A percentile compares a stretch with the other conserved stretches of the same genome.
Conservation (phyloP, 257 asterid species). For the Buddleja alternifolia region DNA sequence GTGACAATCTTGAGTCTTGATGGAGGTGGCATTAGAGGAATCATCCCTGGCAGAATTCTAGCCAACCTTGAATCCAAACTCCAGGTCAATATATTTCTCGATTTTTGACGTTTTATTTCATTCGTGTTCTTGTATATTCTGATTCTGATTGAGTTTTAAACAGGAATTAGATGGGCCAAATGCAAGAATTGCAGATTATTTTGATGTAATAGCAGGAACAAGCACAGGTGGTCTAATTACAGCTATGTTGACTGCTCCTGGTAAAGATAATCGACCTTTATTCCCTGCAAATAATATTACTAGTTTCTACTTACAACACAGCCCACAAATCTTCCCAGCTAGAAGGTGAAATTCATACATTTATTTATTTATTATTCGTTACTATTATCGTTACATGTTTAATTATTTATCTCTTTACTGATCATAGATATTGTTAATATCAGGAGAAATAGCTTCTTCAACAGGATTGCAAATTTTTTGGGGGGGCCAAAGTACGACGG, state of each 20-base stretch:
- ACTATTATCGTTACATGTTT: too few relatives aligned
- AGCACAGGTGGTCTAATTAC: conserved; percentile 77
- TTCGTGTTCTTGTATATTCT: too few relatives aligned
- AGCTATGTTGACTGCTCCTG: conserved; percentile 73
- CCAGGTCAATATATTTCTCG: conserved; percentile 38
- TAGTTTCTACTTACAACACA: conserved; percentile 57
- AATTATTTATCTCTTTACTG: too few relatives aligned
- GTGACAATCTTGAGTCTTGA: conserved; percentile 60
- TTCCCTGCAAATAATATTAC: conserved; percentile 58
- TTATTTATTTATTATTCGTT: background rate
- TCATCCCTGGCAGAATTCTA: conserved; percentile 53
- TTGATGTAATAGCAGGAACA: conserved; percentile 78
- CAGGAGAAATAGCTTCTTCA: conserved; percentile 46
- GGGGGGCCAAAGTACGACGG: conserved; percentile 79
- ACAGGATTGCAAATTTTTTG: conserved; percentile 36
- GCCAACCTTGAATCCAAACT: conserved; percentile 61
- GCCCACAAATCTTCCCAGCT: conserved; percentile 60
- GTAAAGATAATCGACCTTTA: conserved; percentile 53
- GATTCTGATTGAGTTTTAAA: background rate
- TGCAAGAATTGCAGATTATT: conserved; percentile 79
- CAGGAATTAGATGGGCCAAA: conserved; percentile 72
- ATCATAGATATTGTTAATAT: too few relatives aligned
- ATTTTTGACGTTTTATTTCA: too few relatives aligned
- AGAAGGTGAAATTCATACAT: conserved; percentile 29
- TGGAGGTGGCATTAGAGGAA: conserved; percentile 74